phyloP scores from a whole-genome alignment of 1,284 basidiomycete genomes.

The Neonothopanus nambi region DNA sequence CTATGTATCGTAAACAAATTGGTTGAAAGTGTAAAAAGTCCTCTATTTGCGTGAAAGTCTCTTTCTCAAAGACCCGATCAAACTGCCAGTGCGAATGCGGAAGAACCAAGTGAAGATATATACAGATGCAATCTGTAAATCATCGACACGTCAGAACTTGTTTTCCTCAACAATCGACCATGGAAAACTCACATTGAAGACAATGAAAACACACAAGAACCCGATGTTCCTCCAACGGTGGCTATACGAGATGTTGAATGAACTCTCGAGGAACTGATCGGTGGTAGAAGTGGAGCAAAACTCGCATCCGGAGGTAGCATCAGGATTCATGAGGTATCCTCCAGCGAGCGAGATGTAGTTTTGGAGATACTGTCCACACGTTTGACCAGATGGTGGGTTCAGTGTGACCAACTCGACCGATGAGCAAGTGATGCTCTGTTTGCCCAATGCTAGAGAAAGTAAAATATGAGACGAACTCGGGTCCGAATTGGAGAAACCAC shows the following conservation, averaged over 20 bases:
- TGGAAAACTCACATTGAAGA: constrained; percentile 46
- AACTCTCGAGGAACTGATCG: constrained; percentile 39
- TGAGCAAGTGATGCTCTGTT: constrained; percentile 55
- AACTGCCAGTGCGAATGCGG: constrained; percentile 12
- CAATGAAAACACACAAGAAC: constrained; percentile 42
- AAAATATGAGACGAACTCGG: background rate
- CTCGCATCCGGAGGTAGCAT: constrained; percentile 50
- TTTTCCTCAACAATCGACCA: background rate
- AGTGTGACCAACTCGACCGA: constrained; percentile 52
- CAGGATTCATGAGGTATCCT: constrained; percentile 67
- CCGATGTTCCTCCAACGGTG: constrained; percentile 55
- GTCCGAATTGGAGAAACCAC: background rate
- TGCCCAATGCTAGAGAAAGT: constrained; percentile 39
- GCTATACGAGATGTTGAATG: constrained; percentile 49
- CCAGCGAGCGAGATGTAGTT: constrained; percentile 52
- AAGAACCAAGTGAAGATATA: constrained; percentile 14
- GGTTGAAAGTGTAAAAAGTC: no score
- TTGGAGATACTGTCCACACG: constrained; percentile 57
- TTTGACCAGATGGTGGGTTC: constrained; percentile 59
- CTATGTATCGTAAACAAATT: no score
- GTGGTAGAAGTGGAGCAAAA: constrained; percentile 52
- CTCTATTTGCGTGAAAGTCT: constrained; percentile 2
- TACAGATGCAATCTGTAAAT: constrained; percentile 7
- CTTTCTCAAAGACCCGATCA: constrained; percentile 4
- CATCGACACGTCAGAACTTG: background rate